Evolutionary conservation across 257 asterid genomes (phyloP), one percentile per base, ranked within the genome.

Genomic region (Linderniella brevidens): DNA sequence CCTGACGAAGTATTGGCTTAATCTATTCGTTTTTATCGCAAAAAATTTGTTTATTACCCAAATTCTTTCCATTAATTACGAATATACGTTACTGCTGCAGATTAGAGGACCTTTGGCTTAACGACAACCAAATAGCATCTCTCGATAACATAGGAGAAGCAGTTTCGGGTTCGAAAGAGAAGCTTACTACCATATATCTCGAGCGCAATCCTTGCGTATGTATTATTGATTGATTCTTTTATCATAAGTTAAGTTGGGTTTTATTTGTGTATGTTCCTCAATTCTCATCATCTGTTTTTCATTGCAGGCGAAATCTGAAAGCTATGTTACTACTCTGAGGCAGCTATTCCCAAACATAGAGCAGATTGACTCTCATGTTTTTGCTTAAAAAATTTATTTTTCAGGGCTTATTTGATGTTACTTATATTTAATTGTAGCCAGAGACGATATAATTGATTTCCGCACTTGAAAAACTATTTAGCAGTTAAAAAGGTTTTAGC

Each of bases 151-250:
- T 90, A 17, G 73, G 68, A 29, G 79, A 74, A 64, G 93, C 78
- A 46, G 93, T 81, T 63, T 59, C 83, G 36, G 69, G 92, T 64
- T 74, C 78, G 50, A 75, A 68, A 53, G 71, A 71, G 70, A 79
- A 46, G 58, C 83, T 90, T 55, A 90, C 93, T 13, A 90, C 96
- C 55, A 67, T 85, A 57, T 90, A 90, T 71, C 94, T 90, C 20
- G 94, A 85, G 87, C 93, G 93, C 59, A 90, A 90, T 64, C 93
- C 94, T 55, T 85, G 93, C 73, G 98, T 88, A 79, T 35, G 93
- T 60, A 35, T 38, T 20, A 49, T n/a, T 50, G 17, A 37, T 14
- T 9, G 11, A 45, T 51, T 35, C 37, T 38, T 36, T 39, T 39
- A 11, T 39, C 43, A 39, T 39, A 13, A 14, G 1, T 18, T 13